Evolutionary conservation across 257 asterid genomes (phyloP), one percentile per base, ranked within the genome.

Genomic region (Solanum tacnaense): DNA sequence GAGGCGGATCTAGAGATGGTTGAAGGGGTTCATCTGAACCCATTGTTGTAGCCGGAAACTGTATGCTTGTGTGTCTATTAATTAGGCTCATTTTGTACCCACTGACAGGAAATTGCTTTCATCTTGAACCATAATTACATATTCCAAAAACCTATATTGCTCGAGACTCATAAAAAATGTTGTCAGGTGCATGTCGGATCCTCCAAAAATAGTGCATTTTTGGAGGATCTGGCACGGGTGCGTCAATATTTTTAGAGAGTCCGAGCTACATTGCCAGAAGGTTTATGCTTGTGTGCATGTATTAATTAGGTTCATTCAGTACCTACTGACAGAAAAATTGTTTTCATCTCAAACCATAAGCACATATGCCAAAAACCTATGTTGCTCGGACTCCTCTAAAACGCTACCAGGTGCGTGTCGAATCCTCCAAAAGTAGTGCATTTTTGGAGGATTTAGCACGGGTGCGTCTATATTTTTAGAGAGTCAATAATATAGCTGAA

Each of bases 251-350:
- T 70, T 29, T 29, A 5, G 76, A 31, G 23, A 29, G 39, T 7
- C 6, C 0, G 11, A 70, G 76, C 36, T 0, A 13, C 38, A 13
- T 13, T 0, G 38, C 5, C 0, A 0, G 16, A 71, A 73, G 0
- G 16, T 0, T 35, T 74, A 41, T 35, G 29, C 20, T 35, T 74
- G 82, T 20, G 27, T 18, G 49, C 0, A 0, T 3, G 9, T 6
- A 35, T 74, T 21, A 38, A 7, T 38, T 76, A 76, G 7, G 23
- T 0, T 3, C 34, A n/a, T n/a, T 76, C 6, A n/a, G 58, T 5
- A 38, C 34, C 21, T 0, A 13, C 29, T 18, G 32, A 75, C 18
- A 38, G 3, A 2, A 32, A 32, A 71, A 31, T 32, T 71, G 79
- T 13, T 32, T 72, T 18, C 79, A 20, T 73, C 9, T 34, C 29